Base-by-base conservation (phyloP, 164 flowering plant genomes). In the Tinospora cordifolia region DNA sequence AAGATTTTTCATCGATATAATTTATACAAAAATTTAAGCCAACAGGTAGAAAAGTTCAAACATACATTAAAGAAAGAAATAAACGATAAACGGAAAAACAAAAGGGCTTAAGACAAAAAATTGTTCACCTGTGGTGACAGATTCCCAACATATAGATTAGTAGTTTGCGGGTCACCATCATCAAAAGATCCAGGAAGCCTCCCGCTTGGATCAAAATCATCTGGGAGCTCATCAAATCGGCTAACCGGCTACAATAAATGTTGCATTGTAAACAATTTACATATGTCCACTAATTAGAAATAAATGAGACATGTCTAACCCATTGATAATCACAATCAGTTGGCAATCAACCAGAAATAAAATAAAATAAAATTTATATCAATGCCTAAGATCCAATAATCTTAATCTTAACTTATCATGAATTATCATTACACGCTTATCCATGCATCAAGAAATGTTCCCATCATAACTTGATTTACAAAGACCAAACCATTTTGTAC, bases 91-190 rank as follows among this genome's bases (percentile, higher is more conserved):
- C 13, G 49, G 3, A 13, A 34, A 58, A 15, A 25, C 7, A 46
- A 26, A 39, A n/a, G 71, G 38, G n/a, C 6, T 9, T 30, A 71
- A 39, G 34, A 76, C 26, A 17, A 73, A 22, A 67, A 59, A n/a
- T n/a, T 39, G 69, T 57, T 54, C 58, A 90, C 99, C 91, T 91
- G 86, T 64, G 99, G 99, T 46, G 99, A 84, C 51, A 95, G 89
- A 81, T 95, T 95, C 47, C 99, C 99, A 79, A 95, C 99, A 85
- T 95, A 95, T 8, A 95, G 94, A 83, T 95, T 95, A 67, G 99
- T 95, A 13, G 98, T 95, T 75, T 90, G 98, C 54, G 99, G 98
- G 74, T 95, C 99, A 58, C 97, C 98, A 76, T 95, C 98, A 83
- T 95, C 99, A 87, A 95, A 95, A 65, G 98, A 92, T 69, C 99